Evolutionary conservation across 257 asterid species (phyloP).

Genomic region (Fraxinus quadrangulata): DNA sequence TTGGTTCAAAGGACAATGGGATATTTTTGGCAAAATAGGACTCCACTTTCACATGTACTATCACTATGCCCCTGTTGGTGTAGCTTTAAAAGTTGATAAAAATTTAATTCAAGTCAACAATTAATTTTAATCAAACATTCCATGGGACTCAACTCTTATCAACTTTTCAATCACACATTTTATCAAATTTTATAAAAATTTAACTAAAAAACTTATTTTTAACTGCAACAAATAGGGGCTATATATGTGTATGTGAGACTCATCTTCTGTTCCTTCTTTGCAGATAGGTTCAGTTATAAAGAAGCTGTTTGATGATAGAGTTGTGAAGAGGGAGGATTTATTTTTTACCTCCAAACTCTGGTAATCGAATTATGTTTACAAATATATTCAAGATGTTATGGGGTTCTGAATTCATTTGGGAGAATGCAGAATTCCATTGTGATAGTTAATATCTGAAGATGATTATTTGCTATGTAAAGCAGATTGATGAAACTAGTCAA

Average conservation of each 20-base stretch:
- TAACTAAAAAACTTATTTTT: too few species aligned
- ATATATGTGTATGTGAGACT: neutral
- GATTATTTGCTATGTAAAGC: conserved; percentile 3
- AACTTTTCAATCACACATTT: too few species aligned
- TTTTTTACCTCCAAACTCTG: conserved; percentile 91
- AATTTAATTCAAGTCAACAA: too few species aligned
- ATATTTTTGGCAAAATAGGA: neutral
- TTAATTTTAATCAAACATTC: too few species aligned
- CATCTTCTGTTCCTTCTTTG: conserved; percentile 4
- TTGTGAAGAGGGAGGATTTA: conserved; percentile 78
- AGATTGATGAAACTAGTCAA: neutral
- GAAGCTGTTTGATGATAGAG: conserved; percentile 72
- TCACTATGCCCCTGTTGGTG: neutral
- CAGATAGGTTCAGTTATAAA: conserved; percentile 59
- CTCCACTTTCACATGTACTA: neutral
- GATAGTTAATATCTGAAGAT: neutral
- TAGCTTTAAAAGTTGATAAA: too few species aligned
- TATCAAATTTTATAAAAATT: too few species aligned
- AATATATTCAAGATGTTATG: neutral
- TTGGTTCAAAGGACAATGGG: neutral
- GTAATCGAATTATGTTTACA: conserved; percentile 35
- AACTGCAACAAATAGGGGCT: too few species aligned
- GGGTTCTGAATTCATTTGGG: neutral
- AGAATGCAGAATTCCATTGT: neutral
- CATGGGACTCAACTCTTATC: too few species aligned